These are phyloP conservation scores for Penicillium egyptiacum DNA, from an alignment of 495 filamentous ascomycete genomes.

Conservation along the genomic window DNA sequence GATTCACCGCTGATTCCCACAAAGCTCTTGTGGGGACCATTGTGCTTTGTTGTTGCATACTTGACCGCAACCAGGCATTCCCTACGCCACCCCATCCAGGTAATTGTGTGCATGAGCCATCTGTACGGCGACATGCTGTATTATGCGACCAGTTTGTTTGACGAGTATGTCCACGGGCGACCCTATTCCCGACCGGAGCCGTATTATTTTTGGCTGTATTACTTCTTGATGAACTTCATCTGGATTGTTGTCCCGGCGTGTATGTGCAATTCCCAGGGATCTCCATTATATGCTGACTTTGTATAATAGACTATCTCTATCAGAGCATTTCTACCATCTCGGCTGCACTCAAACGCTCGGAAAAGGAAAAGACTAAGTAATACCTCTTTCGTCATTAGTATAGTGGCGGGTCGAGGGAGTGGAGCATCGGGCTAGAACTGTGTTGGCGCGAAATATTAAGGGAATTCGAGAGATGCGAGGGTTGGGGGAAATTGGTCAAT, in stretches of 20 bases:
- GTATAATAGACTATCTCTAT: conserved; percentile 50
- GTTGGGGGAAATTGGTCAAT: not conserved
- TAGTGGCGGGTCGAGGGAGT: conserved; percentile 17
- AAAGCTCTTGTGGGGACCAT: conserved; percentile 73
- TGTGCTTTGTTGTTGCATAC: conserved; percentile 67
- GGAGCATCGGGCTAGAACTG: conserved; percentile 13
- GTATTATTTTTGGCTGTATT: conserved; percentile 88
- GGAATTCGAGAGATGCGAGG: not conserved
- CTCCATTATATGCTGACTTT: conserved; percentile 11
- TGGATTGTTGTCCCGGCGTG: conserved; percentile 77
- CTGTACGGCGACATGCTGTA: conserved; percentile 86
- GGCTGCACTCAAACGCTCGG: conserved; percentile 42
- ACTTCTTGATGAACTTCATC: conserved; percentile 78
- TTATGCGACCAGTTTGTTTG: conserved; percentile 76
- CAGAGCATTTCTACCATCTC: conserved; percentile 51
- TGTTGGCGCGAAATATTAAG: not conserved
- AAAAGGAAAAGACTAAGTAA: conserved; percentile 38
- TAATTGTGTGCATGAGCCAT: conserved; percentile 73
- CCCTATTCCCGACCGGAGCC: conserved; percentile 73
- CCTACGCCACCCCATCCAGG: conserved; percentile 68
- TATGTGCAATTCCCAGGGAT: conserved; percentile 30
- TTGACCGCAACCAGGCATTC: conserved; percentile 59
- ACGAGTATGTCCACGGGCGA: conserved; percentile 55
- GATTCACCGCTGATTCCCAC: conserved; percentile 14
- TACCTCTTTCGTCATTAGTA: conserved; percentile 29